These are phyloP conservation scores for Xylaria sp. DNA, from an alignment of 495 filamentous ascomycete species.

Conservation along the genomic window DNA sequence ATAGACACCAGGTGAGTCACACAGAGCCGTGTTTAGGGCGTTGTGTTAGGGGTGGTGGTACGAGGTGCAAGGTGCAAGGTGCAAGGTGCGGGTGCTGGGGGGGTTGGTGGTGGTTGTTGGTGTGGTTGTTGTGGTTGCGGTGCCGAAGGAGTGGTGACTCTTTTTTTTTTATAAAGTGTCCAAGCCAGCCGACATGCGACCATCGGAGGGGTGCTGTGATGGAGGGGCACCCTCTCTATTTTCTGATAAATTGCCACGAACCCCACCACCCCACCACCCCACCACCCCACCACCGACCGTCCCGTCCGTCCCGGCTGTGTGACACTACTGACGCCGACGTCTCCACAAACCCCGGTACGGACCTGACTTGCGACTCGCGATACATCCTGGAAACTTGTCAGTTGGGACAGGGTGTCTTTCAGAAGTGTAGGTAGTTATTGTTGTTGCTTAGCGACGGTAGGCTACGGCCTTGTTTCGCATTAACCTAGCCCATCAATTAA, in stretches of 20 bases:
- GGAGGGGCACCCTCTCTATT: constrained; percentile 20
- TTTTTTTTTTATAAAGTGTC: constrained; percentile 10
- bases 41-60: not conserved
- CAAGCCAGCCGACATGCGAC: not conserved
- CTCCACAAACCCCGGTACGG: not conserved
- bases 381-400: no score
- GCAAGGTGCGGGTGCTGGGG: not conserved
- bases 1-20: constrained; percentile 25
- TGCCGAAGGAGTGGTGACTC: constrained; percentile 17
- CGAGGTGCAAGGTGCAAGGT: not conserved
- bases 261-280: constrained; percentile 13
- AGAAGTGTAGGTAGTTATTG: no score
- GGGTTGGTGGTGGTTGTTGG: no score
- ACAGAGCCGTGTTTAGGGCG: not conserved
- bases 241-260: constrained; percentile 24
- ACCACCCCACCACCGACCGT: no score
- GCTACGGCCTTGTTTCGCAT: no score
- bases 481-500: no score
- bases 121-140: no score
- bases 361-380: no score
- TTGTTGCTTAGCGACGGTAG: no score
- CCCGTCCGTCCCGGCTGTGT: not conserved
- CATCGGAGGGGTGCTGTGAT: constrained; percentile 7
- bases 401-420: no score
- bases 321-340: not conserved